Conservation (phyloP, 129 eudicot genomes). For the Centaurea solstitialis region DNA sequence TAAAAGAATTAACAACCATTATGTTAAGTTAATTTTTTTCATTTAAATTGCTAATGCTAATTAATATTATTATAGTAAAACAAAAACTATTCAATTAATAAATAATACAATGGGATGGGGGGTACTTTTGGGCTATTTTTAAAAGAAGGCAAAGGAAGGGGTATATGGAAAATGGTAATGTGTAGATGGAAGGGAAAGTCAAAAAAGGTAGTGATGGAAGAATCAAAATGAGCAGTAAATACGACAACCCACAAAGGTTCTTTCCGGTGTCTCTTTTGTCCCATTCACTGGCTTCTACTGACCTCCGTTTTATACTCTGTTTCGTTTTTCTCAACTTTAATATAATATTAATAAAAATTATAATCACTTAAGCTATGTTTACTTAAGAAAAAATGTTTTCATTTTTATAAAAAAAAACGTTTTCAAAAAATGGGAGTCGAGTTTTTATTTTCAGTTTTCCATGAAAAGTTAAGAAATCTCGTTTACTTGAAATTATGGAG, state of each 20-base stretch:
- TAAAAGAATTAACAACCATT: too few relatives aligned
- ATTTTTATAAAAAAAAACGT: too few relatives aligned
- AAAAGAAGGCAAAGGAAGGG: not conserved
- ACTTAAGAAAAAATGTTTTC: too few relatives aligned
- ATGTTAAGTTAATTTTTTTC: too few relatives aligned
- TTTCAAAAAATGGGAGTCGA: too few relatives aligned
- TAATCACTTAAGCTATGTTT: too few relatives aligned
- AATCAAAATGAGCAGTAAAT: slow-evolving; percentile 34
- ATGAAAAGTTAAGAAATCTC: too few relatives aligned
- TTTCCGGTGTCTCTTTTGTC: slow-evolving; percentile 34
- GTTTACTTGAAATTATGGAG: too few relatives aligned
- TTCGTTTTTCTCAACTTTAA: not conserved
- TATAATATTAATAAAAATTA: not conserved
- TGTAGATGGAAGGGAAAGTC: slow-evolving; percentile 22
- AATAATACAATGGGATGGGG: not conserved
- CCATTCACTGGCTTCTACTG: slow-evolving; percentile 26
- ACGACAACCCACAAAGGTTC: slow-evolving; percentile 37
- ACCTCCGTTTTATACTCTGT: slow-evolving; percentile 19
- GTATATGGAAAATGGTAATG: slow-evolving; percentile 1
- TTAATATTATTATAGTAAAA: too few relatives aligned
- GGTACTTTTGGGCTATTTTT: not conserved
- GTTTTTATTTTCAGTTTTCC: too few relatives aligned
- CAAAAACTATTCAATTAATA: not conserved
- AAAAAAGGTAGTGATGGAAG: slow-evolving; percentile 14
- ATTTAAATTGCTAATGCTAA: not conserved